Evolutionary conservation across 495 filamentous ascomycete species (phyloP).

Genomic region (Aspergillus olivimuriae): DNA sequence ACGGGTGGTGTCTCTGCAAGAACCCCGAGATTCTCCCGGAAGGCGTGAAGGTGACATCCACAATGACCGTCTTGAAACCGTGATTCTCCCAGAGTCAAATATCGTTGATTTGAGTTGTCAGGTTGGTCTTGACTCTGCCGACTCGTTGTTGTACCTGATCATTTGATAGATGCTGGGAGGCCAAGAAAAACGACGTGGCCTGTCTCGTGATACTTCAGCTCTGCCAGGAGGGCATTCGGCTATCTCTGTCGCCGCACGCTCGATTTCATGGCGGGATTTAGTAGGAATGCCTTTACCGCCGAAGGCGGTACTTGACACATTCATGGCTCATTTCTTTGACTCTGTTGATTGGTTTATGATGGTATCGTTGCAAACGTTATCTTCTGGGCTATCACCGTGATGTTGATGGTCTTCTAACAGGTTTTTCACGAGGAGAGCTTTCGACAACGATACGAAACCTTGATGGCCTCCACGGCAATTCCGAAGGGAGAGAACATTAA

Average conservation of each 20-base stretch:
- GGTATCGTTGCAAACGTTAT: constrained; percentile 4
- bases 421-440: constrained; percentile 11
- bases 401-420: background rate
- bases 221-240: constrained; percentile 6
- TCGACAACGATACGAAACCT: constrained; percentile 10
- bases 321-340: constrained; percentile 9
- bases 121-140: background rate
- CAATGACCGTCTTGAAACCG: background rate
- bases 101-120: constrained; percentile 1
- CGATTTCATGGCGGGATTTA: constrained; percentile 8
- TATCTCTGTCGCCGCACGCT: background rate
- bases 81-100: background rate
- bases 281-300: constrained; percentile 7
- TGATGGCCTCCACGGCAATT: constrained; percentile 3
- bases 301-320: constrained; percentile 2
- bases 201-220: constrained; percentile 7
- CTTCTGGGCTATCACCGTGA: background rate
- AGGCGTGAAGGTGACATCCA: background rate
- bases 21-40: background rate
- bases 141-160: background rate
- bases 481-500: constrained; percentile 4
- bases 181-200: background rate
- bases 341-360: constrained; percentile 15
- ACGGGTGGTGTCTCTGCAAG: background rate
- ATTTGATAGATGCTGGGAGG: background rate